These are phyloP conservation scores for Secale cereale DNA, from an alignment of 176 grass and related monocot species.

Conservation along the genomic window DNA sequence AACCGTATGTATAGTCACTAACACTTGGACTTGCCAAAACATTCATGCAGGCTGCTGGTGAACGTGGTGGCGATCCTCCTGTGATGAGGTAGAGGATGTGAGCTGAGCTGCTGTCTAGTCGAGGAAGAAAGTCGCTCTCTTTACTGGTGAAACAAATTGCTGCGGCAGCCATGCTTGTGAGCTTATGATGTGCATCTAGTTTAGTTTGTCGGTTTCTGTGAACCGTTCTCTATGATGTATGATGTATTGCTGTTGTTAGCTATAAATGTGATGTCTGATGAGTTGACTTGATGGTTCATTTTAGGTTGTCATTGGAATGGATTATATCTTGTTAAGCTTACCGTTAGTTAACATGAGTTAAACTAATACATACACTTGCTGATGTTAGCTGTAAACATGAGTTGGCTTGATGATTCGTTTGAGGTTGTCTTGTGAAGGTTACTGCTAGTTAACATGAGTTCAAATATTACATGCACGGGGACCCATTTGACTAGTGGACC, in stretches of 20 bases:
- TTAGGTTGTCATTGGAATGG: neutral
- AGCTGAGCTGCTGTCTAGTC: no score
- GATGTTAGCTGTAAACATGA: neutral
- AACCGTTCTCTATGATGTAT: neutral
- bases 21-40: no score
- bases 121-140: neutral
- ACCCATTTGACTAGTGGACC: no score
- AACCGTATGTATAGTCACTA: no score
- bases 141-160: neutral
- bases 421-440: no score
- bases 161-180: slow-evolving; percentile 12
- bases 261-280: no score
- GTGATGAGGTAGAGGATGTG: no score
- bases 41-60: no score
- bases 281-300: neutral
- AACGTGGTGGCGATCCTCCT: no score
- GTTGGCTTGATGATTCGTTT: neutral
- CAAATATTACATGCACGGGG: no score
- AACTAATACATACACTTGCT: neutral
- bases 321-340: neutral
- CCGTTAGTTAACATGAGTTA: no score
- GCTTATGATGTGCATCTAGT: slow-evolving; percentile 12
- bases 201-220: neutral
- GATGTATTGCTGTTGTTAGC: neutral
- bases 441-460: no score